Percentiles rank a stretch among this genome's conserved stretches.
Evolutionary conservation across 805 yeast genomes (phyloP).

Genomic region (Teunomyces panamensis): DNA sequence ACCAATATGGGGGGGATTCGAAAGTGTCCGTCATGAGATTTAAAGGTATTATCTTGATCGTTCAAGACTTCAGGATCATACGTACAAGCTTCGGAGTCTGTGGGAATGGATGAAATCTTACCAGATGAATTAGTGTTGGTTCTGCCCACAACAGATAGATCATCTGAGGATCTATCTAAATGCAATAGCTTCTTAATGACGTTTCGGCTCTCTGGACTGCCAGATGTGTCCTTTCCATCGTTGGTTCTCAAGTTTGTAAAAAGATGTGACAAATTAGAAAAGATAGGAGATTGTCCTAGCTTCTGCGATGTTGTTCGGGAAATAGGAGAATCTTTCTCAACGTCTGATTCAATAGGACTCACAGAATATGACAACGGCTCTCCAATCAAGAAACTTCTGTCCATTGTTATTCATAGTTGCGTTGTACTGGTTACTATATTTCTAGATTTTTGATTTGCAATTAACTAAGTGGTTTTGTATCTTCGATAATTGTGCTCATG

Average conservation of each 20-base stretch:
- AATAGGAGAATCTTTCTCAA: slow-evolving; percentile 3
- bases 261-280: slow-evolving; percentile 20
- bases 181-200: slow-evolving; percentile 12
- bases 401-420: background rate
- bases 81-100: slow-evolving; percentile 6
- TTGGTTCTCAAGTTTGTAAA: slow-evolving; percentile 21
- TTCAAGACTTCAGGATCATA: background rate
- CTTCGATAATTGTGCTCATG: background rate
- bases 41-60: background rate
- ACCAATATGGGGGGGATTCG: slow-evolving; percentile 47
- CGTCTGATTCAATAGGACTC: slow-evolving; percentile 1
- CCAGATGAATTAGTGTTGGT: background rate
- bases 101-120: background rate
- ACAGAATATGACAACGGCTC: background rate
- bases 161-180: slow-evolving; percentile 10
- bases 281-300: slow-evolving; percentile 19
- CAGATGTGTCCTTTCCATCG: slow-evolving; percentile 10
- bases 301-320: slow-evolving; percentile 7
- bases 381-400: background rate
- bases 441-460: background rate
- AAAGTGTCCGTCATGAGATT: background rate
- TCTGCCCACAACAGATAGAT: slow-evolving; percentile 4
- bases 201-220: slow-evolving; percentile 4
- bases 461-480: background rate
- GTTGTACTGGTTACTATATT: background rate